These are phyloP conservation scores for Leucocoprinus sp. DNA, from an alignment of 768 basidiomycete species.

Conservation along the genomic window DNA sequence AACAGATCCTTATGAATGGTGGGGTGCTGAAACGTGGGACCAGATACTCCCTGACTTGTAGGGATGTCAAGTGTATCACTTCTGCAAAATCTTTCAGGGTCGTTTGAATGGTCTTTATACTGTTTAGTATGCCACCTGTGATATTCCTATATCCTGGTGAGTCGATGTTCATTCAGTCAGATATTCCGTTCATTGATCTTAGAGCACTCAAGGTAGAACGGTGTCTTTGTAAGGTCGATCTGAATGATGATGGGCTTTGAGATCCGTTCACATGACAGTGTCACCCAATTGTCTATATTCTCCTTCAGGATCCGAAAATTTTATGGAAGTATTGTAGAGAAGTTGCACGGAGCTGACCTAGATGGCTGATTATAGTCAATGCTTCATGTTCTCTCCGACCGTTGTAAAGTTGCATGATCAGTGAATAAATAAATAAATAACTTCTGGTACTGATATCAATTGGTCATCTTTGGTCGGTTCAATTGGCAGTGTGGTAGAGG, in stretches of 20 bases:
- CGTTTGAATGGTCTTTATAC: conserved; percentile 19
- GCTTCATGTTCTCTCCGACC: no score
- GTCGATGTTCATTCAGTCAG: no score
- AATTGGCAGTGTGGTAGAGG: no score
- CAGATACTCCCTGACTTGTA: conserved; percentile 80
- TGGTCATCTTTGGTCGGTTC: no score
- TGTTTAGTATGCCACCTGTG: no score
- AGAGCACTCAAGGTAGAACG: no score
- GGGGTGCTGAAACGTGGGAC: conserved; percentile 45
- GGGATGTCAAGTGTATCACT: conserved; percentile 66
- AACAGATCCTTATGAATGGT: conserved; percentile 35
- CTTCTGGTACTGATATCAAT: no score
- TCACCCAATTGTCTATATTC: not conserved
- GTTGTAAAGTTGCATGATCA: no score
- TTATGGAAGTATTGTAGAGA: not conserved
- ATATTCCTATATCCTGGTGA: no score
- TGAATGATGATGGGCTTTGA: conserved; percentile 9
- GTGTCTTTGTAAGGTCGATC: conserved; percentile 4
- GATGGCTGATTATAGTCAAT: no score
- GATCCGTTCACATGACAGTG: not conserved
- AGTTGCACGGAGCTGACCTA: no score
- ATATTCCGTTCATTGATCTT: not conserved
- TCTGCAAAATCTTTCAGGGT: conserved; percentile 21
- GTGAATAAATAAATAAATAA: no score
- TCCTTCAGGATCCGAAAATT: conserved; percentile 11